phyloP scores from a whole-genome alignment of 768 basidiomycete species.

The Infundibulicybe gibba region DNA sequence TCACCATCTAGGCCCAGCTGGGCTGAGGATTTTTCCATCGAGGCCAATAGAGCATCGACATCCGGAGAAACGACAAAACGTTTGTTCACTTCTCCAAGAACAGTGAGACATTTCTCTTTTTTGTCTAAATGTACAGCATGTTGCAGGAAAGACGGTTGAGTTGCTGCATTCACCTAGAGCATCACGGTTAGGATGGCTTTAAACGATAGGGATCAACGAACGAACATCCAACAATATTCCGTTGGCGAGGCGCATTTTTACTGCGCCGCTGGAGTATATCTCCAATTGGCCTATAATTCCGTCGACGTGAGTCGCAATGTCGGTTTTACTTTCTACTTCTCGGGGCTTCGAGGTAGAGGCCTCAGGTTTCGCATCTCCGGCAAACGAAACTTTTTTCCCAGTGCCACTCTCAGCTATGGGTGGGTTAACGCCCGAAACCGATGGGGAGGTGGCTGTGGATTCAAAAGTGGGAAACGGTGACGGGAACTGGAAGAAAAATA shows the following conservation, averaged over 20 bases:
- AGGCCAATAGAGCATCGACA: slow-evolving; percentile 66
- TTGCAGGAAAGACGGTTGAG: slow-evolving; percentile 84
- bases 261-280: slow-evolving; percentile 78
- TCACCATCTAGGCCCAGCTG: slow-evolving; percentile 31
- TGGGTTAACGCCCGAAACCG: slow-evolving; percentile 25
- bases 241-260: slow-evolving; percentile 82
- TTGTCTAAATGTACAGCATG: slow-evolving; percentile 77
- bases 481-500: slow-evolving; percentile 93
- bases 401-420: slow-evolving; percentile 24
- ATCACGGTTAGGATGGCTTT: not conserved
- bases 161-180: slow-evolving; percentile 71
- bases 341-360: slow-evolving; percentile 22
- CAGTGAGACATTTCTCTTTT: slow-evolving; percentile 51
- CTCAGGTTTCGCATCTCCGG: slow-evolving; percentile 53
- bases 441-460: slow-evolving; percentile 26
- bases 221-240: slow-evolving; percentile 82
- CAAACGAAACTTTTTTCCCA: slow-evolving; percentile 61
- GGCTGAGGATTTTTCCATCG: slow-evolving; percentile 48
- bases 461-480: slow-evolving; percentile 76
- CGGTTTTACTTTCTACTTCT: slow-evolving; percentile 14
- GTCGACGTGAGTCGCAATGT: slow-evolving; percentile 40
- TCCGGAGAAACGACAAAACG: slow-evolving; percentile 85
- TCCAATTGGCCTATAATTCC: slow-evolving; percentile 84
- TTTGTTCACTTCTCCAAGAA: slow-evolving; percentile 85
- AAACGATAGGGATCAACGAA: slow-evolving; percentile 22